Evolutionary conservation across 768 basidiomycete species (phyloP).

Genomic region (Lentinula boryana): DNA sequence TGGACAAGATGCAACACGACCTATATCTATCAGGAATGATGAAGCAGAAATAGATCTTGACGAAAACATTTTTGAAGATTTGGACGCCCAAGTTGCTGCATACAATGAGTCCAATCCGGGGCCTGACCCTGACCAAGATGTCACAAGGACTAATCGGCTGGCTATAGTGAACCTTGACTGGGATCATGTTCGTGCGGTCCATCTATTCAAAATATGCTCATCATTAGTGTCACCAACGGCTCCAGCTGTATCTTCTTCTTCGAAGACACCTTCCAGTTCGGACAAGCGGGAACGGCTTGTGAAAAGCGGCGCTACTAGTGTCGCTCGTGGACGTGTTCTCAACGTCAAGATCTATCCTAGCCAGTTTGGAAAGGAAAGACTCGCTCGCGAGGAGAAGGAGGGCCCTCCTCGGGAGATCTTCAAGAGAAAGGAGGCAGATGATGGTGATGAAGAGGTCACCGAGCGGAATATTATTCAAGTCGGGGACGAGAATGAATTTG

Average conservation of each 20-base stretch:
- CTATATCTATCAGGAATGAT: slow-evolving; percentile 32
- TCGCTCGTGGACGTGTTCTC: slow-evolving; percentile 61
- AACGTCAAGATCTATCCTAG: slow-evolving; percentile 88
- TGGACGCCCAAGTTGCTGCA: slow-evolving; percentile 68
- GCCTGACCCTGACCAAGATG: slow-evolving; percentile 29
- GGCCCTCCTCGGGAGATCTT: slow-evolving; percentile 89
- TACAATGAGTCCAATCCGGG: slow-evolving; percentile 48
- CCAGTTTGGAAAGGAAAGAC: slow-evolving; percentile 83
- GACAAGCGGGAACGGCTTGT: slow-evolving; percentile 11
- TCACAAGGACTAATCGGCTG: slow-evolving; percentile 56
- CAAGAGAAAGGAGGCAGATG: slow-evolving; percentile 36
- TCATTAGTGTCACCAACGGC: slow-evolving; percentile 70
- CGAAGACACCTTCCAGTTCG: slow-evolving; percentile 13
- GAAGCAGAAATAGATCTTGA: slow-evolving; percentile 71
- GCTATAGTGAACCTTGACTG: slow-evolving; percentile 97
- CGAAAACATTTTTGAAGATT: slow-evolving; percentile 64
- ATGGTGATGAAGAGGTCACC: slow-evolving; percentile 49
- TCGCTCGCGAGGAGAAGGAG: slow-evolving; percentile 82
- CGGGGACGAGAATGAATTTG: slow-evolving; percentile 71
- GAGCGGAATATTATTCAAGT: slow-evolving; percentile 61
- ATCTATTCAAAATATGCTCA: slow-evolving; percentile 89
- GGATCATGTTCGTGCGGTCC: slow-evolving; percentile 88
- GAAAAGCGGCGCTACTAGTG: slow-evolving; percentile 18
- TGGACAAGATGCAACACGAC: slow-evolving; percentile 39
- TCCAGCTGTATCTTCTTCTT: slow-evolving; percentile 27